Percentiles rank a stretch among this genome's conserved stretches.
Conservation (phyloP, 352 stramenopile genomes). For the Pythium volutum region DNA sequence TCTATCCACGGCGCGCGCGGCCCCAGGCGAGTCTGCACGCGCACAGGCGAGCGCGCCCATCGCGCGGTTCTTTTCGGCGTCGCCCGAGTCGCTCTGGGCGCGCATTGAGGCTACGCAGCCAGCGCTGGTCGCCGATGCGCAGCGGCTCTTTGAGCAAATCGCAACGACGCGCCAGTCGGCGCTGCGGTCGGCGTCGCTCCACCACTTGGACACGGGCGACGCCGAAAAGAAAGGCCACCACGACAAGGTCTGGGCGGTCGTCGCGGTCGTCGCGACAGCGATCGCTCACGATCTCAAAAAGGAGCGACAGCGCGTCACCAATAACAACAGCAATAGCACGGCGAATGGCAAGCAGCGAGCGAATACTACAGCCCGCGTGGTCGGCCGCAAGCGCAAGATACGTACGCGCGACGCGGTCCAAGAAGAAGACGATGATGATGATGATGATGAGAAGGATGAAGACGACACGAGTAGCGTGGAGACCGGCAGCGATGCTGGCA, state of each 20-base stretch:
- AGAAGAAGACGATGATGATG: constrained; percentile 17
- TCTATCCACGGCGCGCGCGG: constrained; percentile 7
- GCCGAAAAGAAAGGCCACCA: constrained; percentile 10
- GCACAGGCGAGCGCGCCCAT: constrained; percentile 6
- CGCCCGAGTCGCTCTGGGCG: constrained; percentile 29
- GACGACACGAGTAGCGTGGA: constrained; percentile 9
- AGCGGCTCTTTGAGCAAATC: constrained; percentile 32
- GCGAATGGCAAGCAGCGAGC: constrained; percentile 6
- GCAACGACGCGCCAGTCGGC: constrained; percentile 30
- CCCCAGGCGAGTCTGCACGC: not conserved
- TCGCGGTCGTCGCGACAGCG: constrained; percentile 28
- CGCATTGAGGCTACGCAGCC: constrained; percentile 16
- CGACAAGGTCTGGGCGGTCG: constrained; percentile 31
- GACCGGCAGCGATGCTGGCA: not conserved
- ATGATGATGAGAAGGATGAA: constrained; percentile 15
- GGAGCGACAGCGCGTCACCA: not conserved
- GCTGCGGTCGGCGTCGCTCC: constrained; percentile 27
- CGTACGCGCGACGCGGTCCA: no score
- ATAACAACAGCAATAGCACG: no score
- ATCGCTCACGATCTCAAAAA: constrained; percentile 20
- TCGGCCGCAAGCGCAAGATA: constrained; percentile 29
- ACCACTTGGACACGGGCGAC: not conserved
- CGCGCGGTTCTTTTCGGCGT: constrained; percentile 25
- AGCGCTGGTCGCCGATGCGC: constrained; percentile 21
- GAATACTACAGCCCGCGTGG: constrained; percentile 1